These are phyloP conservation scores for Cutaneotrichosporon cavernicola DNA, from an alignment of 1,284 basidiomycete genomes.

Conservation along the genomic window DNA sequence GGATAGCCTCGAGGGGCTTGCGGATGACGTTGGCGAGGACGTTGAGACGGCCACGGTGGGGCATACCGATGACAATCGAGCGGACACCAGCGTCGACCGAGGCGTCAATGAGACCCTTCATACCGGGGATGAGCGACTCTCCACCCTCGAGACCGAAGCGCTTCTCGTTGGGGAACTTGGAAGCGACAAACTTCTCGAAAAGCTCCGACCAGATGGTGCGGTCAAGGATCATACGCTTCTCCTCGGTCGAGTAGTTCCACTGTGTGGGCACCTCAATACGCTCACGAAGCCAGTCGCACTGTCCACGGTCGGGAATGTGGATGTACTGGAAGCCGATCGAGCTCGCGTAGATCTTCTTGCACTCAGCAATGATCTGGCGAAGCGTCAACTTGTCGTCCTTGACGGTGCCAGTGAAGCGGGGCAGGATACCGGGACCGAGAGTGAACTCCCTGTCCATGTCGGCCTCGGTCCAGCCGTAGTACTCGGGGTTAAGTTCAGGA, in stretches of 20 bases:
- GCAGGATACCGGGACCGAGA: constrained; percentile 92
- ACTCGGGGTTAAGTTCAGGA: constrained; percentile 84
- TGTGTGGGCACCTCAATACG: constrained; percentile 94
- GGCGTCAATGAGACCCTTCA: constrained; percentile 98
- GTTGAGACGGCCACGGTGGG: constrained; percentile 97
- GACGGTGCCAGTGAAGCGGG: constrained; percentile 69
- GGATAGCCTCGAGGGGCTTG: constrained; percentile 96
- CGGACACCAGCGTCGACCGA: constrained; percentile 96
- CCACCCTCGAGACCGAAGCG: constrained; percentile 98
- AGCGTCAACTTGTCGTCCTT: constrained; percentile 80
- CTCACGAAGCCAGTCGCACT: constrained; percentile 99
- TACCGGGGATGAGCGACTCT: constrained; percentile 95
- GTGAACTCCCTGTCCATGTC: constrained; percentile 93
- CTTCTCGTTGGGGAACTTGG: constrained; percentile 99
- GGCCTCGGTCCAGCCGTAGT: constrained; percentile 90
- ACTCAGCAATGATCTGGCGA: constrained; percentile 86
- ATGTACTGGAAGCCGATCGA: constrained; percentile 96
- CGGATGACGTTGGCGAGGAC: constrained; percentile 98
- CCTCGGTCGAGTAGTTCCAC: constrained; percentile 97
- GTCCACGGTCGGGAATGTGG: constrained; percentile 96
- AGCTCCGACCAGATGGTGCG: constrained; percentile 99
- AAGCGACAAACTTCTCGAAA: constrained; percentile 97
- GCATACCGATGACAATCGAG: constrained; percentile 97
- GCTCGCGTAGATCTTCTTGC: constrained; percentile 91
- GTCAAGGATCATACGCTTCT: constrained; percentile 98